phyloP scores from a whole-genome alignment of 805 yeast genomes.

The Candida berthetii region DNA sequence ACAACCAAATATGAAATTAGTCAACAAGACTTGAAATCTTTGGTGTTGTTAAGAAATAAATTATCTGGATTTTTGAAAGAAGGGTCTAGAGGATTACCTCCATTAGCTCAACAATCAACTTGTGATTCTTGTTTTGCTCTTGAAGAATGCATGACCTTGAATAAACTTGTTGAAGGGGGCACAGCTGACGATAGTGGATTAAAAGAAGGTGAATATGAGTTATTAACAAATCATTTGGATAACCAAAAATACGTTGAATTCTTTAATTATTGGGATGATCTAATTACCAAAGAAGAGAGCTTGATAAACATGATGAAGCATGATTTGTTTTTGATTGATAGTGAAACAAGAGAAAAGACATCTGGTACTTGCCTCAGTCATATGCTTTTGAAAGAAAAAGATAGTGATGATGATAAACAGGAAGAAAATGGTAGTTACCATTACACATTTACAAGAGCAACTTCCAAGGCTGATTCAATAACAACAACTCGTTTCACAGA shows the following conservation, averaged over 20 bases:
- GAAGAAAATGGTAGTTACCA: conserved; percentile 23
- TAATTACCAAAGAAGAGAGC: conserved; percentile 71
- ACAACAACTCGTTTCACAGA: conserved; percentile 41
- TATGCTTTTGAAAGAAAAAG: conserved; percentile 32
- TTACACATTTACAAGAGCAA: conserved; percentile 44
- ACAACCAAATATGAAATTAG: conserved; percentile 49
- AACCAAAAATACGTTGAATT: conserved; percentile 42
- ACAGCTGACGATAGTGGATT: conserved; percentile 48
- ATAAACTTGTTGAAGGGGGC: conserved; percentile 56
- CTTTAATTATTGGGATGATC: conserved; percentile 65
- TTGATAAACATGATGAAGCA: conserved; percentile 42
- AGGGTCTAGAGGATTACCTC: conserved; percentile 46
- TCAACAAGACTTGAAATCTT: conserved; percentile 52
- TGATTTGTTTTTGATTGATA: conserved; percentile 53
- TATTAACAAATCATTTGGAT: conserved; percentile 44
- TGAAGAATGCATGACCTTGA: conserved; percentile 58
- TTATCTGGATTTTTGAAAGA: conserved; percentile 54
- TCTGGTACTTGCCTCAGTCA: conserved; percentile 56
- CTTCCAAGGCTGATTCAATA: conserved; percentile 11
- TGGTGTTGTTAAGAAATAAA: conserved; percentile 68
- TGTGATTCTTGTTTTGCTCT: conserved; percentile 60
- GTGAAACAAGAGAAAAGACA: conserved; percentile 50
- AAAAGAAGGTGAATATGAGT: conserved; percentile 37
- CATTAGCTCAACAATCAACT: conserved; percentile 39
- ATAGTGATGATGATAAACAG: conserved; percentile 13